Conservation (phyloP, 2,329 filamentous ascomycete genomes). For the Pseudocercospora crystallina region DNA sequence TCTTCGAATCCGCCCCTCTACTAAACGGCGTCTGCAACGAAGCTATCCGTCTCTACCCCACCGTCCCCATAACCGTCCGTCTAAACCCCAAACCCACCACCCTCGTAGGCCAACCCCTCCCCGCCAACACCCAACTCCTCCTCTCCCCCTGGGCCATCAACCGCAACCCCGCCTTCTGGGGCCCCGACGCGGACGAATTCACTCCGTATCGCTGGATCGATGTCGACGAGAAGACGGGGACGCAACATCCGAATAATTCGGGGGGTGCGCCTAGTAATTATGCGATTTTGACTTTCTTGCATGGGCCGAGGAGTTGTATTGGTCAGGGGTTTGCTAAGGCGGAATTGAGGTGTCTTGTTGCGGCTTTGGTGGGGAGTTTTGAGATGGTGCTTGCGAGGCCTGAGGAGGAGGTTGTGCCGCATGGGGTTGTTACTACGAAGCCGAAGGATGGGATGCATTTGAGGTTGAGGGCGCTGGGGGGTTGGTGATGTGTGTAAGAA, state of each 20-base stretch:
- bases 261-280: slow-evolving; percentile 66
- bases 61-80: slow-evolving; percentile 50
- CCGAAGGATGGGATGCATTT: slow-evolving; percentile 30
- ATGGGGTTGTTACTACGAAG: slow-evolving; percentile 30
- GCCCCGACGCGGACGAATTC: slow-evolving; percentile 42
- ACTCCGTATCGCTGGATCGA: slow-evolving; percentile 49
- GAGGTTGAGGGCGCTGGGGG: slow-evolving; percentile 21
- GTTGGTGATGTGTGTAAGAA: too few species aligned
- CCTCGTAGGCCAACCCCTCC: slow-evolving; percentile 40
- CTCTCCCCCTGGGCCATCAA: slow-evolving; percentile 46
- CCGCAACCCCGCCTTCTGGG: slow-evolving; percentile 44
- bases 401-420: slow-evolving; percentile 26
- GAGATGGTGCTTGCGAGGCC: slow-evolving; percentile 27
- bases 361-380: slow-evolving; percentile 30
- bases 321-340: slow-evolving; percentile 68
- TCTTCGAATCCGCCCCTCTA: slow-evolving; percentile 46
- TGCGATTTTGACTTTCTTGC: slow-evolving; percentile 27
- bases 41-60: slow-evolving; percentile 47
- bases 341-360: slow-evolving; percentile 31
- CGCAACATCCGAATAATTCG: slow-evolving; percentile 51
- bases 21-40: slow-evolving; percentile 50
- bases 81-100: slow-evolving; percentile 44
- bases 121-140: slow-evolving; percentile 40
- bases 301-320: slow-evolving; percentile 77
- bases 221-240: slow-evolving; percentile 25